Evolutionary conservation across 2,329 filamentous ascomycete species (phyloP).

Genomic region (Onygenales sp.): DNA sequence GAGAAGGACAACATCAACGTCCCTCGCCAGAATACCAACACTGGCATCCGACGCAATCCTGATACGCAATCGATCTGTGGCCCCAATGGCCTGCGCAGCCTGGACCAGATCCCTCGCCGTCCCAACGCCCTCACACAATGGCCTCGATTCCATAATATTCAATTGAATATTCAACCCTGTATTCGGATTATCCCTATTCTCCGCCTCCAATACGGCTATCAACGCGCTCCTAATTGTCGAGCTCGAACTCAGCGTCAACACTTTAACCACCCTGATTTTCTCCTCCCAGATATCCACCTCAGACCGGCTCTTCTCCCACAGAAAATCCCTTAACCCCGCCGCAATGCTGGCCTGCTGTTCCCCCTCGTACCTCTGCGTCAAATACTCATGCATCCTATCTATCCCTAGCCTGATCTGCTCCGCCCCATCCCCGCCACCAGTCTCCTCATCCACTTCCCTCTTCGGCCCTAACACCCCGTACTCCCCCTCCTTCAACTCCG

Average conservation of each 20-base stretch:
- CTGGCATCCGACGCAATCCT: slow-evolving; percentile 52
- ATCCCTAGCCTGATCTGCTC: neutral
- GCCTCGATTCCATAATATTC: slow-evolving; percentile 56
- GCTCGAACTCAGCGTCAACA: slow-evolving; percentile 55
- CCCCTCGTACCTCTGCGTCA: slow-evolving; percentile 7
- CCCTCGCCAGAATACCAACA: slow-evolving; percentile 42
- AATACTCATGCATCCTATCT: slow-evolving; percentile 13
- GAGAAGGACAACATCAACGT: slow-evolving; percentile 50
- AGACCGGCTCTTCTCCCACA: slow-evolving; percentile 10
- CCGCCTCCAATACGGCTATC: slow-evolving; percentile 4
- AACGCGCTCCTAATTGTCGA: slow-evolving; percentile 44
- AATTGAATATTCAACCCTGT: slow-evolving; percentile 28
- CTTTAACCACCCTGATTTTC: slow-evolving; percentile 27
- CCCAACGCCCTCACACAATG: slow-evolving; percentile 54
- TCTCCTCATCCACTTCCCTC: neutral
- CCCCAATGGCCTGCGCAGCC: slow-evolving; percentile 15
- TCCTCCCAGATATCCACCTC: neutral
- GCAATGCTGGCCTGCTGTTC: slow-evolving; percentile 11
- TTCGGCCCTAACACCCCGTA: neutral
- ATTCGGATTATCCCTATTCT: neutral
- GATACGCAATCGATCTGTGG: slow-evolving; percentile 28
- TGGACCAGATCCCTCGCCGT: slow-evolving; percentile 39
- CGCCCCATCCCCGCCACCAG: neutral
- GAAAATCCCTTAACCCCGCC: slow-evolving; percentile 15
- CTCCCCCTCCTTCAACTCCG: neutral